Evolutionary conservation across 257 asterid genomes (phyloP).

Genomic region (Gynochthodes officinalis): DNA sequence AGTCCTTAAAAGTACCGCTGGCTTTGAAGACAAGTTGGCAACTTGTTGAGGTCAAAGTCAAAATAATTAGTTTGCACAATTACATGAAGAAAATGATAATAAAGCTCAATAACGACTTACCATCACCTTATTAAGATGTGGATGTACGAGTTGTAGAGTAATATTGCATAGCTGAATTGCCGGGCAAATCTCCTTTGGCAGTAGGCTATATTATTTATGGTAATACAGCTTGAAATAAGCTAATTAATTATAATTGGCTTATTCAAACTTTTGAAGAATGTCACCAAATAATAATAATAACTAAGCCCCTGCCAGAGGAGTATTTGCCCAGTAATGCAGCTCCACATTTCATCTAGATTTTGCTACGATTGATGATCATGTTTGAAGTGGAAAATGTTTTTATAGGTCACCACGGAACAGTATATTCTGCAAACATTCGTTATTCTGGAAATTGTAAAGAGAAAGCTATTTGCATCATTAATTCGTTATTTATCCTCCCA

Average conservation of each 20-base stretch:
- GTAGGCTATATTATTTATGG: conserved; percentile 14
- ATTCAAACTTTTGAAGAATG: no score
- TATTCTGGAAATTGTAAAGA: conserved; percentile 8
- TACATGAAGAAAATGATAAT: no score
- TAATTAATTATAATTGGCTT: no score
- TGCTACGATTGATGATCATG: not conserved
- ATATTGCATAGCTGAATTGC: conserved; percentile 33
- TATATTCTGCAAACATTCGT: conserved; percentile 16
- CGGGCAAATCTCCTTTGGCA: conserved; percentile 83
- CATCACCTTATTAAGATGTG: not conserved
- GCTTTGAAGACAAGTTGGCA: no score
- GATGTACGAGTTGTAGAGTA: no score
- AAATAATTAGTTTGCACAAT: no score
- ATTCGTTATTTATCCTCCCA: no score
- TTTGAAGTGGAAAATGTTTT: conserved; percentile 7
- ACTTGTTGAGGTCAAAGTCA: no score
- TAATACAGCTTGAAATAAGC: conserved; percentile 16
- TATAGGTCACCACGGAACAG: conserved; percentile 16
- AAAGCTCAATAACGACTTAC: not conserved
- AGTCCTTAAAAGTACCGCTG: no score
- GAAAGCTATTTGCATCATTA: not conserved
- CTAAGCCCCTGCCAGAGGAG: conserved; percentile 51
- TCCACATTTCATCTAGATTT: conserved; percentile 15
- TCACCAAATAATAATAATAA: not conserved
- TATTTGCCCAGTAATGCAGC: conserved; percentile 51